Evolutionary conservation across 192 early-diverging fungal species (phyloP).

Genomic region (Coemansia sp.): DNA sequence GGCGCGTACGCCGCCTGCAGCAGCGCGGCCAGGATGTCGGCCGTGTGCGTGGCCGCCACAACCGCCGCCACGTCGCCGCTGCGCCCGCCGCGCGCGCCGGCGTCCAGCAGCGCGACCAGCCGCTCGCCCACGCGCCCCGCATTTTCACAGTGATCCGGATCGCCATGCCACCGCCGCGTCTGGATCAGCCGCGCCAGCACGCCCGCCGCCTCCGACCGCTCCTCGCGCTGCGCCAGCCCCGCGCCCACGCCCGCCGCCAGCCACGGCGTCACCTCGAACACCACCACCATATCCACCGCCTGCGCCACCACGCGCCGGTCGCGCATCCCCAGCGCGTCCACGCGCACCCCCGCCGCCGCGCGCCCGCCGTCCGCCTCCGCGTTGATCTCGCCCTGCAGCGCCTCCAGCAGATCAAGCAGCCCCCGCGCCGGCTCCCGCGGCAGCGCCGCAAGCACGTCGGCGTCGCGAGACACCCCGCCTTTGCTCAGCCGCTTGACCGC

Average conservation of each 20-base stretch:
- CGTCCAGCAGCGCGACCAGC: conserved; percentile 12
- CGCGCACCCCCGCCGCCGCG: neutral
- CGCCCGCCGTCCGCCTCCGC: neutral
- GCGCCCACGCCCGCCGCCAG: too few relatives aligned
- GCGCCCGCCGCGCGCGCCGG: conserved; percentile 1
- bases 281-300: conserved; percentile 28
- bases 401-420: conserved; percentile 9
- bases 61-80: conserved; percentile 57
- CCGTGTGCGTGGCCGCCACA: conserved; percentile 53
- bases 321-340: conserved; percentile 31
- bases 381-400: conserved; percentile 21
- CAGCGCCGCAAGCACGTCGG: conserved; percentile 60
- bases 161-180: neutral
- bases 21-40: conserved; percentile 64
- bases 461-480: conserved; percentile 51
- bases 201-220: conserved; percentile 46
- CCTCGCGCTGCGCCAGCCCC: conserved; percentile 54
- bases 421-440: too few relatives aligned
- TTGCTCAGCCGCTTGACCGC: conserved; percentile 31
- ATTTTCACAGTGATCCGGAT: neutral
- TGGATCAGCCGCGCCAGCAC: conserved; percentile 14
- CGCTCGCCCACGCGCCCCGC: neutral
- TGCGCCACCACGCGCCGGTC: conserved; percentile 35
- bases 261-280: conserved; percentile 58
- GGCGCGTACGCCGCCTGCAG: conserved; percentile 69